A percentile compares a stretch with the other conserved stretches of the same genome.
Conservation (phyloP, 352 stramenopile species). For the Pythium volutum region DNA sequence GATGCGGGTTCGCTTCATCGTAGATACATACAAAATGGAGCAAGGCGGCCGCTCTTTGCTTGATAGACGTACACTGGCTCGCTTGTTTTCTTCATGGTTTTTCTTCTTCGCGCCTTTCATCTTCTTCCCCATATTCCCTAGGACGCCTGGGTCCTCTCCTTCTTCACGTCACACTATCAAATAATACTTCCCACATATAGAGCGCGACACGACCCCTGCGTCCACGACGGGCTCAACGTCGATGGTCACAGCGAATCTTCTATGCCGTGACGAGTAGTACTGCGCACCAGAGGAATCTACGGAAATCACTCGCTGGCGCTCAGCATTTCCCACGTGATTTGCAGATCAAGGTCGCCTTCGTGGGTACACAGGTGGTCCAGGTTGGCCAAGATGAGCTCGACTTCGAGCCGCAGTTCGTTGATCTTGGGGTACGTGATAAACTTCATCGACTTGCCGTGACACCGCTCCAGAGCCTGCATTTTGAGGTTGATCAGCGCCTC, state of each 20-base stretch:
- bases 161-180: conserved; percentile 21
- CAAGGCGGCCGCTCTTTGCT: not conserved
- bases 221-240: too few species aligned
- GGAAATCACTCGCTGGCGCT: conserved; percentile 37
- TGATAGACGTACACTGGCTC: conserved; percentile 19
- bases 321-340: conserved; percentile 87
- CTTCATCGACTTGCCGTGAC: conserved; percentile 86
- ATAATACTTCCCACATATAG: conserved; percentile 5
- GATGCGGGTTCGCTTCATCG: conserved; percentile 9
- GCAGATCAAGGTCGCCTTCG: conserved; percentile 76
- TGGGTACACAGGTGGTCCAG: conserved; percentile 79
- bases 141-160: conserved; percentile 8
- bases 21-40: conserved; percentile 28
- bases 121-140: not conserved
- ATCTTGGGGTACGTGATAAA: conserved; percentile 88
- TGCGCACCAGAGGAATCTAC: not conserved
- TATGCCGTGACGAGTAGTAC: too few species aligned
- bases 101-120: conserved; percentile 6
- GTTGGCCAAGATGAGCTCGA: conserved; percentile 79
- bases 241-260: too few species aligned
- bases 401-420: conserved; percentile 68
- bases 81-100: not conserved
- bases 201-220: too few species aligned
- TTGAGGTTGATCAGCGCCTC: conserved; percentile 85
- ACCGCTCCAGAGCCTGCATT: conserved; percentile 76